Conservation (phyloP, 2,329 filamentous ascomycete genomes). For the Colletotrichum sp. region DNA sequence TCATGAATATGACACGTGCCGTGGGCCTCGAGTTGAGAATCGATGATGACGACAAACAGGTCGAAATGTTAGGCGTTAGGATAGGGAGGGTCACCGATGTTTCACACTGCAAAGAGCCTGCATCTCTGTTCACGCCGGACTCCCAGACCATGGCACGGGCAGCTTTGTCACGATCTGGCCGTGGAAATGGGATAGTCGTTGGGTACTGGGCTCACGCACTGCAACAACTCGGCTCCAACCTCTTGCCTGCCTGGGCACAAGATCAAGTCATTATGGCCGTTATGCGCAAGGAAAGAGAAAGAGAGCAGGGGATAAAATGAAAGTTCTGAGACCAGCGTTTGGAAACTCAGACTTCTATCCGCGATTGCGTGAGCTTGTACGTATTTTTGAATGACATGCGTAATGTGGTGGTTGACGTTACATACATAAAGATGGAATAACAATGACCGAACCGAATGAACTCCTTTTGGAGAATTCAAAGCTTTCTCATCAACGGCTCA, state of each 20-base stretch:
- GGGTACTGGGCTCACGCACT: background rate
- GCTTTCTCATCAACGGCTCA: background rate
- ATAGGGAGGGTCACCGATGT: background rate
- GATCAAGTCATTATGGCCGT: background rate
- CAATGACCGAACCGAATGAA: background rate
- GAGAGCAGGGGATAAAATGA: background rate
- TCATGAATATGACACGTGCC: background rate
- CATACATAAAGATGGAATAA: too few relatives aligned
- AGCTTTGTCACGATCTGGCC: background rate
- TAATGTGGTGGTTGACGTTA: too few relatives aligned
- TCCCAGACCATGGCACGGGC: background rate
- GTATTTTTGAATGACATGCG: too few relatives aligned
- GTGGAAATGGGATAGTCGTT: background rate
- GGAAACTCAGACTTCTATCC: background rate
- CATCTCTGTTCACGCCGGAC: background rate
- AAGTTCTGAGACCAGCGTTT: rapidly evolving
- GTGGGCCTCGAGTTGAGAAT: background rate
- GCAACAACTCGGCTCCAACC: background rate
- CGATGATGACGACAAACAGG: background rate
- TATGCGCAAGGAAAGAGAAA: background rate
- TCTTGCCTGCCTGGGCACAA: background rate
- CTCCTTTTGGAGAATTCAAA: background rate
- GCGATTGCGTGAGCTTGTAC: too few relatives aligned
- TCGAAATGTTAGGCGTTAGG: background rate
- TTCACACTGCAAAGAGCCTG: background rate